phyloP scores from a whole-genome alignment of 345 rosid genomes.

The Boechera divaricarpa region DNA sequence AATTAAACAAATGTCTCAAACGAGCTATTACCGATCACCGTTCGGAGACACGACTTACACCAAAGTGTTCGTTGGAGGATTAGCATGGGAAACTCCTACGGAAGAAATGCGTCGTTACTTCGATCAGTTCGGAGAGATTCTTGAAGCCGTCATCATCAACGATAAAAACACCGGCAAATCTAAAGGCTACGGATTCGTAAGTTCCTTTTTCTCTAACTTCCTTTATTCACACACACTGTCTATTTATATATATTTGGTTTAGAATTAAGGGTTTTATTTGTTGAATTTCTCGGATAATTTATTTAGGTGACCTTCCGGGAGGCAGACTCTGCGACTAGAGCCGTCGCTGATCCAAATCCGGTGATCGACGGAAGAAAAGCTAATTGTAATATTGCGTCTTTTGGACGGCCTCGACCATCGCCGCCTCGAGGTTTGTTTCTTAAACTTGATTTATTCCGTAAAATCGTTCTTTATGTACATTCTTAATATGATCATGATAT shows the following conservation, averaged over 20 bases:
- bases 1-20: slow-evolving; percentile 36
- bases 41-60: slow-evolving; percentile 96
- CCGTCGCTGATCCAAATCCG: slow-evolving; percentile 83
- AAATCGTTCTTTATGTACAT: neutral
- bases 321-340: slow-evolving; percentile 84
- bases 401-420: slow-evolving; percentile 84
- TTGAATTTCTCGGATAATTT: neutral
- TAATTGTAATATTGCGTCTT: slow-evolving; percentile 89
- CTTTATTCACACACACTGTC: neutral
- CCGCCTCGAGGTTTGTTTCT: slow-evolving; percentile 74
- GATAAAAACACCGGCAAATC: slow-evolving; percentile 92
- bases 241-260: neutral
- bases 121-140: slow-evolving; percentile 92
- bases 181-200: slow-evolving; percentile 95
- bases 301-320: slow-evolving; percentile 84
- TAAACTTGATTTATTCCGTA: neutral
- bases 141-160: slow-evolving; percentile 88
- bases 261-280: neutral
- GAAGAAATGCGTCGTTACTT: slow-evolving; percentile 85
- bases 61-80: slow-evolving; percentile 91
- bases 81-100: slow-evolving; percentile 96
- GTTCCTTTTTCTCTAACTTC: slow-evolving; percentile 22
- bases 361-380: slow-evolving; percentile 90
- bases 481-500: neutral
- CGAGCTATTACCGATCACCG: slow-evolving; percentile 70